phyloP scores from a whole-genome alignment of 192 early-diverging fungal genomes.

The Glomus cerebriforme region DNA sequence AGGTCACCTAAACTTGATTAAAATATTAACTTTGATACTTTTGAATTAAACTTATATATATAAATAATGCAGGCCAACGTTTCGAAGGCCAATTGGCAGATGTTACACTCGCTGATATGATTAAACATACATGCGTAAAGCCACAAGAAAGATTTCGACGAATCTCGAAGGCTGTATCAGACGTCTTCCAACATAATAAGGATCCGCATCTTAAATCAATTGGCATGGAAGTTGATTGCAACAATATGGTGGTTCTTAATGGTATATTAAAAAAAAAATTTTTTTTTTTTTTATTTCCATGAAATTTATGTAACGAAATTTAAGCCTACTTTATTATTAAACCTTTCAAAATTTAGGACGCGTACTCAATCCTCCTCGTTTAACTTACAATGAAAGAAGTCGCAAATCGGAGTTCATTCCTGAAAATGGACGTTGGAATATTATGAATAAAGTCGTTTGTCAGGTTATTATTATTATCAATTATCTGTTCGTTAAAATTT shows the following conservation, averaged over 20 bases:
- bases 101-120: not conserved
- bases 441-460: not conserved
- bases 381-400: slow-evolving; percentile 11
- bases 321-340: not conserved
- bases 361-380: not conserved
- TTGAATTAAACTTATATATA: not conserved
- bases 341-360: slow-evolving; percentile 2
- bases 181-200: not conserved
- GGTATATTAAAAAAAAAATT: not conserved
- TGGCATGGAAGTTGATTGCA: not conserved
- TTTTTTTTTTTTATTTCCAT: no score
- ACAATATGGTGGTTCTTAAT: not conserved
- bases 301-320: not conserved
- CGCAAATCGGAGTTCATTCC: slow-evolving; percentile 54
- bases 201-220: slow-evolving; percentile 4
- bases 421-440: slow-evolving; percentile 70
- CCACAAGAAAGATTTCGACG: not conserved
- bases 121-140: slow-evolving; percentile 15
- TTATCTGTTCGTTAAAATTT: not conserved
- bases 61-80: not conserved
- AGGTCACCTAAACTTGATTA: not conserved
- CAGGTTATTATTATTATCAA: not conserved
- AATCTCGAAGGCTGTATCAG: not conserved
- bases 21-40: not conserved
- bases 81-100: not conserved